Evolutionary conservation across 495 filamentous ascomycete genomes (phyloP).

Genomic region (Podospora pseudopauciseta): DNA sequence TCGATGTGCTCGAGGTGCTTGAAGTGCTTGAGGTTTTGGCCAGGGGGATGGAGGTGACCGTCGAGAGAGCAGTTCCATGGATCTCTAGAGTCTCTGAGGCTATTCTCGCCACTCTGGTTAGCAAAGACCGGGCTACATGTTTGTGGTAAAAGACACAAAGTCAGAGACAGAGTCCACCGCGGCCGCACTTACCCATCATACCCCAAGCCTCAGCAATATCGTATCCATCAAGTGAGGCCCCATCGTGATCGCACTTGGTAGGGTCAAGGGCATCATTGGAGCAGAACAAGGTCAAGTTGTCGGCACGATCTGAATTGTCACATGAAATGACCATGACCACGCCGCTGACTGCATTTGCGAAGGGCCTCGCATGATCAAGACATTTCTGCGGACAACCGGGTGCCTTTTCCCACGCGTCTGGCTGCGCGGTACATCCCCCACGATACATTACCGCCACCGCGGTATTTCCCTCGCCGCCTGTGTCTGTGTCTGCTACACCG

Average conservation of each 20-base stretch:
- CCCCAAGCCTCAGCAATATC: no score
- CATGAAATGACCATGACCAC: no score
- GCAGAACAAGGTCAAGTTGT: no score
- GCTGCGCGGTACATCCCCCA: neutral
- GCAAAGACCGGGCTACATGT: neutral
- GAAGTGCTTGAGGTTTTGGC: neutral
- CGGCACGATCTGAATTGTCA: no score
- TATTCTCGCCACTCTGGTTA: neutral
- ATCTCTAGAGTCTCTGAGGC: no score
- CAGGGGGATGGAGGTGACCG: neutral
- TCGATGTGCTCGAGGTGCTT: neutral
- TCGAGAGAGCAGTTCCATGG: neutral
- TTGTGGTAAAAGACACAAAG: no score
- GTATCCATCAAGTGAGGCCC: no score
- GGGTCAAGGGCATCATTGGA: no score
- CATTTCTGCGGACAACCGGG: neutral
- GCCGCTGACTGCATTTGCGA: neutral
- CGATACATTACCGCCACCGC: neutral
- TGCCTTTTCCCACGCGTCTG: neutral
- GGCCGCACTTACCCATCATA: no score
- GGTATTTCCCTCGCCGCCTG: no score
- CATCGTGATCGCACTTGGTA: no score
- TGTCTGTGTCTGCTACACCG: neutral
- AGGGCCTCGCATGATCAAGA: neutral
- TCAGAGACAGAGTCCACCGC: no score